Conservation (phyloP, 441 rosid genomes). For the Cnidoscolus chayamansa region DNA sequence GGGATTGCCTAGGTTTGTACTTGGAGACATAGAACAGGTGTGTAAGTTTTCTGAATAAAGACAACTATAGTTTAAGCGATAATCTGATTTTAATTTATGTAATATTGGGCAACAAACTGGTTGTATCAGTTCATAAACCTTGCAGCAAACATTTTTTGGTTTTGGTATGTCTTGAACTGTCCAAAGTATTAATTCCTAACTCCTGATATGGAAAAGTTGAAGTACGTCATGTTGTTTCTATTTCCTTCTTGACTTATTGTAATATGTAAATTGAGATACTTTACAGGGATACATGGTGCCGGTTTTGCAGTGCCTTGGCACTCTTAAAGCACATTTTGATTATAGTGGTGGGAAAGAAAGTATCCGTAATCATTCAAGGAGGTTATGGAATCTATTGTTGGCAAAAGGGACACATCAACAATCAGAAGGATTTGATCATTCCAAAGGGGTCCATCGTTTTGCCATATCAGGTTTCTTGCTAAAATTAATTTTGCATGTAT, state of each 20-base stretch:
- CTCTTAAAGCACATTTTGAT: constrained; percentile 52
- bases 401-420: constrained; percentile 23
- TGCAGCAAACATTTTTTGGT: not conserved
- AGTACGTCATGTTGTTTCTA: not conserved
- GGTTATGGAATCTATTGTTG: constrained; percentile 53
- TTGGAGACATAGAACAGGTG: constrained; percentile 58
- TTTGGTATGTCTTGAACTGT: not conserved
- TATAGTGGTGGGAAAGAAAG: constrained; percentile 39
- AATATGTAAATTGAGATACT: constrained; percentile 29
- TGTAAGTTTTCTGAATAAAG: constrained; percentile 8
- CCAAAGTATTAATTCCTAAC: constrained; percentile 7
- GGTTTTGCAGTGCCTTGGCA: constrained; percentile 67
- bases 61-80: not conserved
- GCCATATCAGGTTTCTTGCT: constrained; percentile 12
- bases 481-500: not conserved
- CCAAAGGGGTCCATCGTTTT: constrained; percentile 16
- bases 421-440: constrained; percentile 20
- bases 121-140: not conserved
- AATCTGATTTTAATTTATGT: constrained; percentile 11
- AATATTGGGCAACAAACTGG: not conserved
- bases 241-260: constrained; percentile 10
- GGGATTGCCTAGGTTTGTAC: constrained; percentile 52
- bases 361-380: constrained; percentile 40
- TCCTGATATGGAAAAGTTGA: not conserved
- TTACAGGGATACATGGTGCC: constrained; percentile 75